Base-by-base conservation (phyloP, 2,329 filamentous ascomycete genomes). In the Alternaria gansuensis region DNA sequence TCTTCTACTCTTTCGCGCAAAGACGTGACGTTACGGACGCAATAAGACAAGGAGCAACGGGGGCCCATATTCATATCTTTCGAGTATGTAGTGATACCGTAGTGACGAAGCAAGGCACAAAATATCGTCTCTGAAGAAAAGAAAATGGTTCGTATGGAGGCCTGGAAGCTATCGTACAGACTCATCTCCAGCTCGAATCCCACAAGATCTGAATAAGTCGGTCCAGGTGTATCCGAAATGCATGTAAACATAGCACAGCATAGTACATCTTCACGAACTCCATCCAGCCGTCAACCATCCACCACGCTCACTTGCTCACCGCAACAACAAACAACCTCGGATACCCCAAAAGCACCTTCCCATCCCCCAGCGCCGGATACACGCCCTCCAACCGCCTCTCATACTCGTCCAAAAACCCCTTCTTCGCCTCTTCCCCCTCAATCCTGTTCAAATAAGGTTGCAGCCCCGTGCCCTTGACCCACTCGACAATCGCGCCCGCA, bases 391-490 rank as follows among this genome's bases (percentile, higher is more conserved):
- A 45, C 4, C 75, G 71, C 28, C 60, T 68, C 67, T 83, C 60
- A 69, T 88, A 88, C 39, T 77, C 77, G 0, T 69, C 53, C 51
- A 86, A 58, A 63, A 82, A 88, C 1, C 46, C 78, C 9, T 77
- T 70, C 58, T 74, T 79, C 48, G 51, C 63, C 21, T 28, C 64
- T 31, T 82, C 78, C 2, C 75, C 72, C 1, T 74, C 70, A 36
- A 88, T 75, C 3, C 78, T 75, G 44, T 86, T 79, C 53, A 88
- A 51, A 64, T 80, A 88, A 0, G 86, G 86, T 63, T 80, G 78
- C 63, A 88, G 68, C 0, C 84, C 86, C 0, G 84, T 86, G 0
- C 84, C 83, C 62, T 82, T 83, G 3, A 88, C 82, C 86, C 86
- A 88, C 69, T 87, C 85, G 5, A 87, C 82, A 40, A 88, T 83